phyloP scores from a whole-genome alignment of 2,329 filamentous ascomycete genomes.

The Colletotrichum agaves region DNA sequence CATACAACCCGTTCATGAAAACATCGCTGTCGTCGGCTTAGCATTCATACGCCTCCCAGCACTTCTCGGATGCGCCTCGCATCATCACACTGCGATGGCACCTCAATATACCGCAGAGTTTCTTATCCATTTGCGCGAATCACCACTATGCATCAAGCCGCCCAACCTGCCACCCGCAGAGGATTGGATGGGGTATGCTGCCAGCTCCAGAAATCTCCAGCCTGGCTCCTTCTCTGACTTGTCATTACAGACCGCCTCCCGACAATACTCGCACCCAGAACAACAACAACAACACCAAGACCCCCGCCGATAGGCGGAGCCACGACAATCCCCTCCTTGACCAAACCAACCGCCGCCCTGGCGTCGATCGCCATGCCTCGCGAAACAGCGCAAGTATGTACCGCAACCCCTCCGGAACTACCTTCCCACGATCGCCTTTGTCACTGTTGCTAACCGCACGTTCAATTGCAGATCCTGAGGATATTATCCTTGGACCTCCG shows the following conservation, averaged over 20 bases:
- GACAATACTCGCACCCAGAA: slow-evolving; percentile 58
- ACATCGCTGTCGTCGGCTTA: slow-evolving; percentile 17
- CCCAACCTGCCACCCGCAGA: slow-evolving; percentile 82
- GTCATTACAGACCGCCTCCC: slow-evolving; percentile 52
- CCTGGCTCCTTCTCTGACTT: slow-evolving; percentile 28
- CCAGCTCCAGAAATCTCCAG: not conserved
- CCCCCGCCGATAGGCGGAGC: slow-evolving; percentile 56
- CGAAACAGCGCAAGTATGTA: slow-evolving; percentile 68
- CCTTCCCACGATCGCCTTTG: slow-evolving; percentile 4
- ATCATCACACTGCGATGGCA: slow-evolving; percentile 57
- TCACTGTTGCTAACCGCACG: slow-evolving; percentile 44
- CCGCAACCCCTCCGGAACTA: slow-evolving; percentile 4
- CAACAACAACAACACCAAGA: slow-evolving; percentile 48
- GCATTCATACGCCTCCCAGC: slow-evolving; percentile 22
- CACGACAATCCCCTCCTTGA: slow-evolving; percentile 59
- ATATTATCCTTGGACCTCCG: slow-evolving; percentile 86
- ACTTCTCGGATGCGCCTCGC: slow-evolving; percentile 50
- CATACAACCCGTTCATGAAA: slow-evolving; percentile 17
- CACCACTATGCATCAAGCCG: slow-evolving; percentile 86
- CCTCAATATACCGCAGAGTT: slow-evolving; percentile 80
- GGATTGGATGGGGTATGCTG: slow-evolving; percentile 93
- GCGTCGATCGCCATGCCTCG: slow-evolving; percentile 63
- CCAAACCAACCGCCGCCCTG: slow-evolving; percentile 62
- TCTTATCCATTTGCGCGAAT: slow-evolving; percentile 80
- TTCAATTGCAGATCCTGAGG: slow-evolving; percentile 70